Percentiles rank a stretch among this genome's conserved stretches.
phyloP scores from a whole-genome alignment of 768 basidiomycete species.

The Omphalotus guepiniiformis region DNA sequence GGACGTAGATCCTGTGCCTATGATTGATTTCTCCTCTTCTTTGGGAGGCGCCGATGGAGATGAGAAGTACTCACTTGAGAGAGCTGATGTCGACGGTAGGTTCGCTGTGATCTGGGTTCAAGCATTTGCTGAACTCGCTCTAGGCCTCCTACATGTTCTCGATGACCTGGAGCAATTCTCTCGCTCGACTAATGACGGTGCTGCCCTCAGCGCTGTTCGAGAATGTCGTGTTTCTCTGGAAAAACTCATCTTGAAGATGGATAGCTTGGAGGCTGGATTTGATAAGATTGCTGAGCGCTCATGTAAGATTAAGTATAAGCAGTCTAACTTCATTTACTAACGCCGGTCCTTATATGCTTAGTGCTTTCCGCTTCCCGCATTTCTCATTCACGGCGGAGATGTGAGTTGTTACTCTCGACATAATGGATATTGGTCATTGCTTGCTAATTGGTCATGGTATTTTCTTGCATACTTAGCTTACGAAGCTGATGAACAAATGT shows the following conservation, averaged over 20 bases:
- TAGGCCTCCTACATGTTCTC: constrained; percentile 59
- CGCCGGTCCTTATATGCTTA: constrained; percentile 21
- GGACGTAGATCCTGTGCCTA: constrained; percentile 68
- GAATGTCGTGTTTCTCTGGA: constrained; percentile 62
- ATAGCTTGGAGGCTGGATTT: constrained; percentile 73
- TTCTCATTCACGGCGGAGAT: constrained; percentile 61
- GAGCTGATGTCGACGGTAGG: constrained; percentile 73
- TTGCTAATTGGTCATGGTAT: constrained; percentile 10
- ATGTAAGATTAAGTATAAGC: constrained; percentile 41
- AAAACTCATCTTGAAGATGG: constrained; percentile 73
- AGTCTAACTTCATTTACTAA: constrained; percentile 1
- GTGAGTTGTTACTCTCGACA: constrained; percentile 39
- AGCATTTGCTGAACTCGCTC: constrained; percentile 12
- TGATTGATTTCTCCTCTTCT: constrained; percentile 73
- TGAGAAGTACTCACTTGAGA: constrained; percentile 59
- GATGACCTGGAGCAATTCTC: constrained; percentile 63
- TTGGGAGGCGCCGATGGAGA: constrained; percentile 58
- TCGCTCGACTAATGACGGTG: constrained; percentile 37
- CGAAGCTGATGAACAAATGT: constrained; percentile 72
- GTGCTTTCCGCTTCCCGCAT: constrained; percentile 76
- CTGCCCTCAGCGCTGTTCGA: constrained; percentile 50
- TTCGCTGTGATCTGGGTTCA: constrained; percentile 2
- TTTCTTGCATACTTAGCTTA: constrained; percentile 39
- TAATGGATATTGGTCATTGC: background rate
- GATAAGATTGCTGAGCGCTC: constrained; percentile 85